phyloP scores from a whole-genome alignment of 768 basidiomycete species.

The Pleurotus ostreatus region DNA sequence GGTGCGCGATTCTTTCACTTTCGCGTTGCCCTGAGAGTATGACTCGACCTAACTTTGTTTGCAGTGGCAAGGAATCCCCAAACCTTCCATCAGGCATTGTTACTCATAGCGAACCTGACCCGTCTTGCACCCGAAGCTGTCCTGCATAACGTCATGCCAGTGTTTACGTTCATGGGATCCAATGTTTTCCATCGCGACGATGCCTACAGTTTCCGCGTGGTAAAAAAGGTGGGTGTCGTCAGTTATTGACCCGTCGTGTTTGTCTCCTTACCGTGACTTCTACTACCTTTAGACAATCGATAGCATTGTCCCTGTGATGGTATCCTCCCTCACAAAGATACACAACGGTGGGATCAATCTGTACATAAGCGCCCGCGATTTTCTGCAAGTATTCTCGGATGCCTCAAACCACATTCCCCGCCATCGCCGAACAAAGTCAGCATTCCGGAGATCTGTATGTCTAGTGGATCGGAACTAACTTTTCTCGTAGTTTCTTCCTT shows the following conservation, averaged over 20 bases:
- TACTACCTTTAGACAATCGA: slow-evolving; percentile 71
- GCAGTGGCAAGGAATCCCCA: slow-evolving; percentile 88
- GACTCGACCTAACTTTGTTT: slow-evolving; percentile 3
- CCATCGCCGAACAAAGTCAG: slow-evolving; percentile 85
- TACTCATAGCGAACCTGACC: slow-evolving; percentile 82
- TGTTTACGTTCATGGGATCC: slow-evolving; percentile 99
- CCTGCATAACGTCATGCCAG: slow-evolving; percentile 92
- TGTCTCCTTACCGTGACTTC: background rate
- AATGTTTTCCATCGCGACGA: slow-evolving; percentile 97
- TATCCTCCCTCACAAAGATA: slow-evolving; percentile 63
- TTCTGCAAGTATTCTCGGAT: slow-evolving; percentile 90
- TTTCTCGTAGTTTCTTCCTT: slow-evolving; percentile 70
- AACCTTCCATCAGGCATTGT: slow-evolving; percentile 88
- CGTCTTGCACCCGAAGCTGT: slow-evolving; percentile 86
- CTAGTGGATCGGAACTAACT: background rate
- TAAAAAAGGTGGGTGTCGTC: slow-evolving; percentile 66
- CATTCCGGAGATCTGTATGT: slow-evolving; percentile 7
- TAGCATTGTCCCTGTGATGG: slow-evolving; percentile 92
- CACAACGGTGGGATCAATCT: slow-evolving; percentile 54
- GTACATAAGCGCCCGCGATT: slow-evolving; percentile 68
- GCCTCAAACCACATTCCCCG: slow-evolving; percentile 89
- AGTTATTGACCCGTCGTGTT: background rate
- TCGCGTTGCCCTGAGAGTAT: background rate
- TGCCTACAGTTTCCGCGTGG: slow-evolving; percentile 90
- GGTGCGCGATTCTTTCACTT: slow-evolving; percentile 36